A percentile compares a stretch with the other conserved stretches of the same genome.
Evolutionary conservation across 495 filamentous ascomycete species (phyloP).

Genomic region (Monascus purpureus): DNA sequence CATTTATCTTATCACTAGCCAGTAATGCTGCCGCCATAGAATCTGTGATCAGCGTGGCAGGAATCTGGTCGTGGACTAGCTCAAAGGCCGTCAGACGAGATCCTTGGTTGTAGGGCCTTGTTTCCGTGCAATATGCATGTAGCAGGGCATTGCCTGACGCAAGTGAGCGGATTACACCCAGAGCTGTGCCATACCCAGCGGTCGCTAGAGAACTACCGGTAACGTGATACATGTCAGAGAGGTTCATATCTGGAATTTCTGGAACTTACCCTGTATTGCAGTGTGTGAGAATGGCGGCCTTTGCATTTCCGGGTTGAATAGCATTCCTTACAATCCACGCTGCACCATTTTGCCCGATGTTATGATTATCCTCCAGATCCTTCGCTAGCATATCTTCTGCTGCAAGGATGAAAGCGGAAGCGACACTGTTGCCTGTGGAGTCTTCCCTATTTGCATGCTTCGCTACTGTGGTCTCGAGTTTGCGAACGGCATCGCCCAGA

Average conservation of each 20-base stretch:
- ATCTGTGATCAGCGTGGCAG: conserved; percentile 87
- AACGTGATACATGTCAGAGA: conserved; percentile 4
- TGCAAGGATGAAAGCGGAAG: conserved; percentile 52
- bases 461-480: conserved; percentile 49
- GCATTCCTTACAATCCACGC: conserved; percentile 57
- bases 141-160: conserved; percentile 46
- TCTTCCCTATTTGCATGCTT: conserved; percentile 16
- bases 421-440: conserved; percentile 33
- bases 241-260: not conserved
- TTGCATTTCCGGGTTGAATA: conserved; percentile 14
- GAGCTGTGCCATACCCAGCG: conserved; percentile 87
- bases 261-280: conserved; percentile 79
- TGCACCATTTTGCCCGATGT: conserved; percentile 70
- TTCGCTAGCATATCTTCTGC: conserved; percentile 81
- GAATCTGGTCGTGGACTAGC: conserved; percentile 82
- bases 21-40: conserved; percentile 89
- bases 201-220: conserved; percentile 68
- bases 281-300: conserved; percentile 74
- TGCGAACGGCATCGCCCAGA: conserved; percentile 72
- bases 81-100: conserved; percentile 92
- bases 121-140: conserved; percentile 92
- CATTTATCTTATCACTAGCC: conserved; percentile 48
- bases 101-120: conserved; percentile 94
- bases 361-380: conserved; percentile 73
- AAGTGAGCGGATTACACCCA: conserved; percentile 86